Percentiles rank a stretch among this genome's conserved stretches.
These are phyloP conservation scores for Yamadazyma spencermartinsiae DNA, from an alignment of 1,139 yeast genomes.

Conservation along the genomic window DNA sequence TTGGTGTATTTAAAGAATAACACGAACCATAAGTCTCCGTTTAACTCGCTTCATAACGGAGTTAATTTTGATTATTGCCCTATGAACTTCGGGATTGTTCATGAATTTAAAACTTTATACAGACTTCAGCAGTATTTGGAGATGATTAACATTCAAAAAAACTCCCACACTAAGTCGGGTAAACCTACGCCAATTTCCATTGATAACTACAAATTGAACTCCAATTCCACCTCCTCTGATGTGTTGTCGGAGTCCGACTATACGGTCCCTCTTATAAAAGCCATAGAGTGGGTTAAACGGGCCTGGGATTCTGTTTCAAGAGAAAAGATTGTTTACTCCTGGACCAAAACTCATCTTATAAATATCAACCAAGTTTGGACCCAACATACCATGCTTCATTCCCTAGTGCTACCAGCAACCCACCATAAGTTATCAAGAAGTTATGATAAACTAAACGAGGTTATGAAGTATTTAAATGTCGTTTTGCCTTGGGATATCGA, in stretches of 20 bases:
- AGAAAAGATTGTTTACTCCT: conserved; percentile 49
- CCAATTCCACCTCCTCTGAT: conserved; percentile 19
- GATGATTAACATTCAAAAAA: conserved; percentile 41
- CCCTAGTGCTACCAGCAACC: neutral
- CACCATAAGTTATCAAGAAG: conserved; percentile 20
- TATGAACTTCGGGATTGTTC: conserved; percentile 64
- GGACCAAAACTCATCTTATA: conserved; percentile 46
- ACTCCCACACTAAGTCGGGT: conserved; percentile 5
- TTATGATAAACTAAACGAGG: conserved; percentile 37
- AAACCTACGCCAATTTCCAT: neutral
- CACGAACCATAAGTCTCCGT: conserved; percentile 41
- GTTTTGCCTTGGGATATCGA: conserved; percentile 61
- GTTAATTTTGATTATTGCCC: conserved; percentile 54
- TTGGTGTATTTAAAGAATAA: conserved; percentile 46
- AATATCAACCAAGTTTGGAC: conserved; percentile 27
- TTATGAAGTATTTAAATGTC: conserved; percentile 47
- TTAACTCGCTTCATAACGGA: conserved; percentile 34
- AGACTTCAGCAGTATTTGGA: conserved; percentile 61
- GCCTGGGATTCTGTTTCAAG: conserved; percentile 55
- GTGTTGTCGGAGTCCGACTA: conserved; percentile 41
- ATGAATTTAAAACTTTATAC: conserved; percentile 60
- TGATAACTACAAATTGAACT: conserved; percentile 12
- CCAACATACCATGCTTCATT: conserved; percentile 8
- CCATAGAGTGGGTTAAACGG: conserved; percentile 56
- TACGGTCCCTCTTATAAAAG: conserved; percentile 51